Evolutionary conservation across 1,284 basidiomycete species (phyloP).

Genomic region (Rhodotorula sp.): DNA sequence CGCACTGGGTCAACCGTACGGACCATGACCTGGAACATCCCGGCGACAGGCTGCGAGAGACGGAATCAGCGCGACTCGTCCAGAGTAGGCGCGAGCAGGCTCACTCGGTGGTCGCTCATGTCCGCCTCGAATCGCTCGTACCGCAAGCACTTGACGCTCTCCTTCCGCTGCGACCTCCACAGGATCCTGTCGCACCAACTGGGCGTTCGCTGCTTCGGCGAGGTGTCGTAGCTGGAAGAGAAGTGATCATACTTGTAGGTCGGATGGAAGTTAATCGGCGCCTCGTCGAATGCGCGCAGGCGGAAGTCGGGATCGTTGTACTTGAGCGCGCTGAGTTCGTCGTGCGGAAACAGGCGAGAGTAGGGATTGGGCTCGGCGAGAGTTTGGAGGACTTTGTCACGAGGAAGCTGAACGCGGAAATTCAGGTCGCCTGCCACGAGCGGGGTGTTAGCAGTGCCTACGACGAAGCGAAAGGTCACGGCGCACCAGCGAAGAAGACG

Average conservation of each 20-base stretch:
- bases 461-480: slow-evolving; percentile 70
- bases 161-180: slow-evolving; percentile 54
- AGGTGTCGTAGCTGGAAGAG: slow-evolving; percentile 76
- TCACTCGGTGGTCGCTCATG: slow-evolving; percentile 48
- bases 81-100: background rate
- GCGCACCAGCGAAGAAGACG: slow-evolving; percentile 73
- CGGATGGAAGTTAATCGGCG: slow-evolving; percentile 75
- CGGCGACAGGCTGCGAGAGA: slow-evolving; percentile 40
- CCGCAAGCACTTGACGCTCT: slow-evolving; percentile 33
- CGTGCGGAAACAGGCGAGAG: slow-evolving; percentile 68
- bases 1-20: slow-evolving; percentile 17
- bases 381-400: slow-evolving; percentile 75
- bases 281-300: slow-evolving; percentile 77
- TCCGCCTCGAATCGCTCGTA: slow-evolving; percentile 48
- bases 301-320: slow-evolving; percentile 76
- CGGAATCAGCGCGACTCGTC: no score
- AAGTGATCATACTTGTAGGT: slow-evolving; percentile 92
- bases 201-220: slow-evolving; percentile 81
- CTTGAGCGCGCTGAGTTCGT: slow-evolving; percentile 79
- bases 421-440: slow-evolving; percentile 76
- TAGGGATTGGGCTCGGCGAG: slow-evolving; percentile 59
- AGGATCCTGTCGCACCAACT: slow-evolving; percentile 96
- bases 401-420: slow-evolving; percentile 86
- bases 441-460: background rate
- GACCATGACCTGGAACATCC: slow-evolving; percentile 21